phyloP scores from a whole-genome alignment of 306 rosid species.

The Delonix regia region DNA sequence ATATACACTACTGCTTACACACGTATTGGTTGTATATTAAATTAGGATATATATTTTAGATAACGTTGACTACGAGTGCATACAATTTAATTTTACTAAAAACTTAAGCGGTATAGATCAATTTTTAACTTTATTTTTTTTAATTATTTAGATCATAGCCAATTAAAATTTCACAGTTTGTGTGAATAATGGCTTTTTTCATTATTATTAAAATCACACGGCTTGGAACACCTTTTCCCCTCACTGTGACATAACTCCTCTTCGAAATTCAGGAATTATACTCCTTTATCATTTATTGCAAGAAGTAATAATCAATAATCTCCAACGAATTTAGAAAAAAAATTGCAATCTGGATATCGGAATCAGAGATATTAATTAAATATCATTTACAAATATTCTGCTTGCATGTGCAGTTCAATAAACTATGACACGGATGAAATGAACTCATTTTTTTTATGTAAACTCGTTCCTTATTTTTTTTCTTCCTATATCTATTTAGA shows the following conservation, averaged over 20 bases:
- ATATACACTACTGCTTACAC: no score
- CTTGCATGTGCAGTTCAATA: no score
- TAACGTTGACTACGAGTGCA: background rate
- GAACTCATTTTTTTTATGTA: no score
- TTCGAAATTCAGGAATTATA: background rate
- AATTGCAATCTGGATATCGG: background rate
- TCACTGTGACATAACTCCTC: background rate
- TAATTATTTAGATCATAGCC: background rate
- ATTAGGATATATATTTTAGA: background rate
- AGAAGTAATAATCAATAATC: background rate
- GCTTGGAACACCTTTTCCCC: background rate
- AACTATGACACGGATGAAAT: no score
- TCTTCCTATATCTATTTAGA: no score
- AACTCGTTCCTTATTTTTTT: no score
- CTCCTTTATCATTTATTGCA: background rate
- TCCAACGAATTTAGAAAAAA: background rate
- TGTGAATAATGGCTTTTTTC: background rate
- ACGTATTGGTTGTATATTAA: no score
- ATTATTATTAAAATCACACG: background rate
- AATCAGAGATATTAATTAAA: no score
- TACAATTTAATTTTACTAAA: background rate
- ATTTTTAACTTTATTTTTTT: background rate
- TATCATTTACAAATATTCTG: no score
- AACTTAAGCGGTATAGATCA: background rate
- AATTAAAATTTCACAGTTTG: background rate